Conservation (phyloP, 176 grass and related monocot species). For the Secale cereale region DNA sequence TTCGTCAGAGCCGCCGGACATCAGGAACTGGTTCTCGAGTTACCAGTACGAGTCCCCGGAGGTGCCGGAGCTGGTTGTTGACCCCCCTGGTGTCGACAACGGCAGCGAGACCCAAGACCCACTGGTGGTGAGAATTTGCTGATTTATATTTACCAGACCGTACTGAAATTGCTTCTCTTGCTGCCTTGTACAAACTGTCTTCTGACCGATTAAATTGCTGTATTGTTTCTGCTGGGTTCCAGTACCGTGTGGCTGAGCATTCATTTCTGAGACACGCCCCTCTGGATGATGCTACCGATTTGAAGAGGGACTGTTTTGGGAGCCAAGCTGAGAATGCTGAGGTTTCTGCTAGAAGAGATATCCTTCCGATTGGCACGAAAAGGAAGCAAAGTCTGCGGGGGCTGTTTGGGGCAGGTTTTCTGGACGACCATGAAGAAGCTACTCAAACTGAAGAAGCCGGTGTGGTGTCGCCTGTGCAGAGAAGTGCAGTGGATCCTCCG, state of each 20-base stretch:
- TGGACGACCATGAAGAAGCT: background rate
- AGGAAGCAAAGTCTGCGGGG: conserved; percentile 44
- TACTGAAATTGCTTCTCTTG: background rate
- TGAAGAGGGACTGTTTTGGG: background rate
- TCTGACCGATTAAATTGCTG: background rate
- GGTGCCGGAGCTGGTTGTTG: conserved; percentile 7
- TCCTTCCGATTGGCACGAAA: conserved; percentile 8
- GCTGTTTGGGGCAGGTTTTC: conserved; percentile 36
- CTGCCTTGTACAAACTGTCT: background rate
- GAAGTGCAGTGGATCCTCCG: background rate
- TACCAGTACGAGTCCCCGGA: conserved; percentile 65
- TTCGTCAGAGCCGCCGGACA: conserved; percentile 74
- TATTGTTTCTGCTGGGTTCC: conserved; percentile 9
- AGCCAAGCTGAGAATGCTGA: background rate
- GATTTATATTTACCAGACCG: background rate
- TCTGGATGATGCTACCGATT: background rate
- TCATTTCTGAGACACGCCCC: background rate
- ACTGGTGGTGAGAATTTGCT: conserved; percentile 25
- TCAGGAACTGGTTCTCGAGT: conserved; percentile 86
- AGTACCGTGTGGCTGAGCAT: background rate
- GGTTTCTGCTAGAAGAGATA: background rate
- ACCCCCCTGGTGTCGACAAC: background rate
- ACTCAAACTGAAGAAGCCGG: background rate
- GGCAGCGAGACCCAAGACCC: conserved; percentile 53
- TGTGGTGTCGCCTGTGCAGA: background rate